Conservation (phyloP, 208 protist genomes). For the Wallacemonas sp. region DNA sequence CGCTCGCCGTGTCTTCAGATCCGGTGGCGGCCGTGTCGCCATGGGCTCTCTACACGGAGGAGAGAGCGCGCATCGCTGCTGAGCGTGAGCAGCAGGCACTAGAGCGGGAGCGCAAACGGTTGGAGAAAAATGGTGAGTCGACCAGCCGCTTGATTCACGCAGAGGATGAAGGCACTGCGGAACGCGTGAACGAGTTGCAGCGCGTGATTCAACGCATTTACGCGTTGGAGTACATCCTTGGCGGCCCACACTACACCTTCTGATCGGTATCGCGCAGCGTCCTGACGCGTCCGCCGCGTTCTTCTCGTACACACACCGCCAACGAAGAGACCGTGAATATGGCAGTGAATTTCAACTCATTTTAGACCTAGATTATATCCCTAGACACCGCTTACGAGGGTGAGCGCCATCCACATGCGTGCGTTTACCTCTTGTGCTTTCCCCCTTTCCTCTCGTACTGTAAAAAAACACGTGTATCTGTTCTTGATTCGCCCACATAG, state of each 20-base stretch:
- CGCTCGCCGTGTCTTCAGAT: too few relatives aligned
- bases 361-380: too few relatives aligned
- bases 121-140: constrained; percentile 7
- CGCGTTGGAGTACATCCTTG: constrained; percentile 1
- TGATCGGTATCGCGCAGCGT: not conserved
- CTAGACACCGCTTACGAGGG: too few relatives aligned
- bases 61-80: not conserved
- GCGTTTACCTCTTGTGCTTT: too few relatives aligned
- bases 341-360: too few relatives aligned
- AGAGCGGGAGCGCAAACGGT: not conserved
- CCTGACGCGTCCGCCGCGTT: too few relatives aligned
- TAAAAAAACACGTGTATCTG: too few relatives aligned
- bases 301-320: too few relatives aligned
- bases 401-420: too few relatives aligned
- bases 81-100: constrained; percentile 9
- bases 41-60: not conserved
- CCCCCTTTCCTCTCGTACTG: too few relatives aligned
- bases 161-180: not conserved
- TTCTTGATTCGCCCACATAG: too few relatives aligned
- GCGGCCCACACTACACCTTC: not conserved
- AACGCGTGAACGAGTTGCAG: not conserved
- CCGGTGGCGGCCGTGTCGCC: not conserved
- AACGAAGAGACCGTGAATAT: too few relatives aligned
- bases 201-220: not conserved
- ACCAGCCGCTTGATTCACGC: not conserved